phyloP scores from a whole-genome alignment of 768 basidiomycete genomes.

The Leccinum imitatum region DNA sequence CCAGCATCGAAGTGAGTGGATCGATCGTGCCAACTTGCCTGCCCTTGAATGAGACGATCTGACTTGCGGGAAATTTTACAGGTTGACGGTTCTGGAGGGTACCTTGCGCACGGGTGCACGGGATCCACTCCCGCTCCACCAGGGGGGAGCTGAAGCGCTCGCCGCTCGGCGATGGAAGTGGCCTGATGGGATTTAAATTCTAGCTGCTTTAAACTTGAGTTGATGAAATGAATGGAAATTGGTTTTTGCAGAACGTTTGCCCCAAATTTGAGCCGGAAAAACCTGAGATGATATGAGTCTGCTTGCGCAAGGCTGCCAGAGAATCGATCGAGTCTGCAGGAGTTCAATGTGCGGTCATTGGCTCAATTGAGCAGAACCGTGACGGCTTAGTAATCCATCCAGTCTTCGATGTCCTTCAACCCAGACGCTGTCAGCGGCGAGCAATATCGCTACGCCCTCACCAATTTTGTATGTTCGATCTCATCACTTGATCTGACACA shows the following conservation, averaged over 20 bases:
- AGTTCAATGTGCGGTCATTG: neutral
- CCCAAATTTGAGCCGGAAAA: neutral
- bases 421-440: constrained; percentile 46
- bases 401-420: constrained; percentile 1
- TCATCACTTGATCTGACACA: neutral
- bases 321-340: too few species aligned
- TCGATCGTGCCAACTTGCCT: neutral
- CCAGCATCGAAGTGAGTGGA: neutral
- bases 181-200: neutral
- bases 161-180: neutral
- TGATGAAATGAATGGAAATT: neutral
- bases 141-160: too few species aligned
- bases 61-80: neutral
- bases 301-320: too few species aligned
- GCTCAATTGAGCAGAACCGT: too few species aligned
- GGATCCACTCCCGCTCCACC: too few species aligned
- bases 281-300: too few species aligned
- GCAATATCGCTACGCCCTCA: constrained; percentile 80
- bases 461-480: constrained; percentile 64
- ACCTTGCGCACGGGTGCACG: too few species aligned
- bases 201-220: neutral
- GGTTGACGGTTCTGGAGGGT: too few species aligned
- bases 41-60: neutral
- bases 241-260: neutral
- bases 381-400: neutral